phyloP scores from a whole-genome alignment of 163 green algal genomes.

The Scenedesmus sp. region DNA sequence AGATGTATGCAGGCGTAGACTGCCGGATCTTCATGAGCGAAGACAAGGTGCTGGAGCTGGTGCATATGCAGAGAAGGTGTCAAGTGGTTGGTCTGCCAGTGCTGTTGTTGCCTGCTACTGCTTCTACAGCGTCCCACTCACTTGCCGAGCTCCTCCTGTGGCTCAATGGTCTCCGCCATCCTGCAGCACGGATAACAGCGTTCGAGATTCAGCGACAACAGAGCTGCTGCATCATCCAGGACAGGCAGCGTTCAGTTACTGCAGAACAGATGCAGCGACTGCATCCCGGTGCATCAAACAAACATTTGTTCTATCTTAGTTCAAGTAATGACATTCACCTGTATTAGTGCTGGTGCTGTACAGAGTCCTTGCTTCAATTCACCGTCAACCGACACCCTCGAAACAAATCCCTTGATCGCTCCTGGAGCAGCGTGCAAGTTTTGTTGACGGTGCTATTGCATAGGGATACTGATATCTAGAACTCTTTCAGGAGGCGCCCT shows the following conservation, averaged over 20 bases:
- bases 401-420: neutral
- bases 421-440: neutral
- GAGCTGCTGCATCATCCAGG: neutral
- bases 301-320: too few species aligned
- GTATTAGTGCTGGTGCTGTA: neutral
- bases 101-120: neutral
- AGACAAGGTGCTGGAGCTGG: neutral
- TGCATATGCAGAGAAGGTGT: neutral
- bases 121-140: neutral
- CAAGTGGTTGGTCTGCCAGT: neutral
- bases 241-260: neutral
- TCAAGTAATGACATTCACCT: neutral
- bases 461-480: neutral
- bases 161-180: conserved; percentile 16
- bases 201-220: neutral
- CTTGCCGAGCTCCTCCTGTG: conserved; percentile 9
- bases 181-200: neutral
- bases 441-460: neutral
- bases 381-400: neutral
- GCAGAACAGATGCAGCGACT: too few species aligned
- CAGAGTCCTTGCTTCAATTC: neutral
- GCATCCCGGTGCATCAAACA: neutral
- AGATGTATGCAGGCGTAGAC: neutral
- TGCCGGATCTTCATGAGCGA: neutral
- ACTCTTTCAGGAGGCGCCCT: too few species aligned